Conservation (phyloP, 2,329 filamentous ascomycete genomes). For the Acarospora socialis region DNA sequence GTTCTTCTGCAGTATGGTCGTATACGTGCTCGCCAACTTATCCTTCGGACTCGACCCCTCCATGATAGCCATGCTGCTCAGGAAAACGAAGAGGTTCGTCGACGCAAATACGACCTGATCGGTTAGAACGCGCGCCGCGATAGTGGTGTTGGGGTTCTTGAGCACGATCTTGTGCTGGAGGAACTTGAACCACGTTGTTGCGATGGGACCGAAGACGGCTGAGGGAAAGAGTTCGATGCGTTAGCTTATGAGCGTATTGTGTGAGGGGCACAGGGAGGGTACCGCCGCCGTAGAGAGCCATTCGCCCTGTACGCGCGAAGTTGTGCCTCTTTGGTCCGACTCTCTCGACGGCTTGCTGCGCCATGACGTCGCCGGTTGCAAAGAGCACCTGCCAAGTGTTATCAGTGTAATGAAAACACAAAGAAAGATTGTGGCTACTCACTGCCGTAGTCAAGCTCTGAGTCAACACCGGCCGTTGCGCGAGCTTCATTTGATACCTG, state of each 20-base stretch:
- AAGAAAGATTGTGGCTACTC: conserved; percentile 15
- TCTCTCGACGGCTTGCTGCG: conserved; percentile 81
- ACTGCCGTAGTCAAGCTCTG: conserved; percentile 78
- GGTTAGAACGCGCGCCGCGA: conserved; percentile 59
- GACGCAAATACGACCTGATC: conserved; percentile 79
- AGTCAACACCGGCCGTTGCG: conserved; percentile 70
- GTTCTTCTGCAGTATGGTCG: conserved; percentile 62
- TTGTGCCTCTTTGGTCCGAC: conserved; percentile 66
- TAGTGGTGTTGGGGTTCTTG: conserved; percentile 51
- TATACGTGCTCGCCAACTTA: conserved; percentile 59
- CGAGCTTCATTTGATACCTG: conserved; percentile 77
- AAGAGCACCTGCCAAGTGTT: conserved; percentile 54
- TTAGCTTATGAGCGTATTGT: neutral
- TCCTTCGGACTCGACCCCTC: conserved; percentile 53
- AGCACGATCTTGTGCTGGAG: conserved; percentile 57
- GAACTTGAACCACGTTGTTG: conserved; percentile 74
- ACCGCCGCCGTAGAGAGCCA: conserved; percentile 37
- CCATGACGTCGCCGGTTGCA: conserved; percentile 76
- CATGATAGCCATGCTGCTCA: conserved; percentile 70
- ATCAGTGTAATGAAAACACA: neutral
- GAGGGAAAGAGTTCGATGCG: neutral
- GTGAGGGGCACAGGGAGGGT: conserved; percentile 3
- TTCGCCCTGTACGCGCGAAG: conserved; percentile 32
- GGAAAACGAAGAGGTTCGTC: conserved; percentile 67
- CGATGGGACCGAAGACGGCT: conserved; percentile 77